These are phyloP conservation scores for Fusarium sp. DNA, from an alignment of 2,329 filamentous ascomycete species.

Conservation along the genomic window DNA sequence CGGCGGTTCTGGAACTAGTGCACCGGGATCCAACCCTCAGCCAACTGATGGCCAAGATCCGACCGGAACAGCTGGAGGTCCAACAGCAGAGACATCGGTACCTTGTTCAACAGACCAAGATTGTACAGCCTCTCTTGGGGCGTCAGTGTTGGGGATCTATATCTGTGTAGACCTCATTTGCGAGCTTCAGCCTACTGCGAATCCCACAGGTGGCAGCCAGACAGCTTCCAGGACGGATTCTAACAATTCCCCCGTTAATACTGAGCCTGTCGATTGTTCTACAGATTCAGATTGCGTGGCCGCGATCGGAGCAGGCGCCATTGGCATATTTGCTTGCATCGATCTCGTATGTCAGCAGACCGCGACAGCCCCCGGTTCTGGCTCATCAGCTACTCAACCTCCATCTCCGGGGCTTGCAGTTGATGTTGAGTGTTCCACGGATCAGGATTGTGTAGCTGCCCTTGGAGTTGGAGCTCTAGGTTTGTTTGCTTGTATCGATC, in stretches of 20 bases:
- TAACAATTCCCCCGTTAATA: background rate
- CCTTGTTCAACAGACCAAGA: background rate
- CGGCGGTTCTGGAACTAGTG: background rate
- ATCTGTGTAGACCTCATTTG: slow-evolving; percentile 23
- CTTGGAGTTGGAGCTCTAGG: slow-evolving; percentile 3
- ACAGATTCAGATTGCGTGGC: slow-evolving; percentile 16
- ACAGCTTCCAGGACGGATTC: slow-evolving; percentile 7
- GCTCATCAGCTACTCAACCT: background rate
- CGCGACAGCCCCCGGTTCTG: background rate
- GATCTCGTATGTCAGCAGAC: slow-evolving; percentile 17
- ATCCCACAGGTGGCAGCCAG: background rate
- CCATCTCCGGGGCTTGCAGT: background rate
- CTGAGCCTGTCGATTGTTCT: background rate
- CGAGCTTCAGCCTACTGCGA: slow-evolving; percentile 10
- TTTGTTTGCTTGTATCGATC: slow-evolving; percentile 9
- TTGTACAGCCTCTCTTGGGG: slow-evolving; percentile 18
- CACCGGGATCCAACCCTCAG: background rate
- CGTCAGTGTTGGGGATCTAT: slow-evolving; percentile 15
- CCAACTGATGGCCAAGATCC: background rate
- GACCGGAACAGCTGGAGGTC: background rate
- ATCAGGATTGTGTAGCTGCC: slow-evolving; percentile 13
- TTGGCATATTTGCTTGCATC: slow-evolving; percentile 9
- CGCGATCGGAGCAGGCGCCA: background rate
- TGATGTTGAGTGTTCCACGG: slow-evolving; percentile 7
- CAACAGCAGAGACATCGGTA: background rate